phyloP scores from a whole-genome alignment of 331 rosid genomes.

The Ulmus americana region DNA sequence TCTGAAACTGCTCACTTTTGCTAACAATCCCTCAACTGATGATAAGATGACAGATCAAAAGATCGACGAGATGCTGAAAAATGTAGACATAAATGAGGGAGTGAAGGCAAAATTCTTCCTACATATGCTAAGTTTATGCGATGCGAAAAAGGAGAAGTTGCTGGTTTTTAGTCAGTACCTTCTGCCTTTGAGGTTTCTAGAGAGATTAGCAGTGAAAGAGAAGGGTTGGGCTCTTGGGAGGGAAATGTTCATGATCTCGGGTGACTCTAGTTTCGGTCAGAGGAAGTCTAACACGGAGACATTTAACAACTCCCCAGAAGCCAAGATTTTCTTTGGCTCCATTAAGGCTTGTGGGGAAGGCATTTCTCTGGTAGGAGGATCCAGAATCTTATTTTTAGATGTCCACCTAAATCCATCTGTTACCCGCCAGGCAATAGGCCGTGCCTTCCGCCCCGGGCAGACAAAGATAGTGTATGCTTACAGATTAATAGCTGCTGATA shows the following conservation, averaged over 20 bases:
- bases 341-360: slow-evolving; percentile 97
- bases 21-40: slow-evolving; percentile 49
- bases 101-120: slow-evolving; percentile 78
- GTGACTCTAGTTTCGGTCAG: slow-evolving; percentile 62
- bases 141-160: slow-evolving; percentile 66
- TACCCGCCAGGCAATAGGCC: slow-evolving; percentile 90
- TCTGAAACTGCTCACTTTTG: slow-evolving; percentile 45
- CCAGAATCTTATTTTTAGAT: slow-evolving; percentile 64
- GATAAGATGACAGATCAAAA: slow-evolving; percentile 18
- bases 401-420: slow-evolving; percentile 87
- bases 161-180: slow-evolving; percentile 92
- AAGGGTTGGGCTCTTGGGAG: slow-evolving; percentile 69
- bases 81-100: slow-evolving; percentile 57
- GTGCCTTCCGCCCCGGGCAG: slow-evolving; percentile 88
- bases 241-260: slow-evolving; percentile 80
- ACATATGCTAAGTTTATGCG: slow-evolving; percentile 55
- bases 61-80: slow-evolving; percentile 45
- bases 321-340: slow-evolving; percentile 83
- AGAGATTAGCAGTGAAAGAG: slow-evolving; percentile 47
- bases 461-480: slow-evolving; percentile 56
- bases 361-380: slow-evolving; percentile 85
- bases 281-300: slow-evolving; percentile 71
- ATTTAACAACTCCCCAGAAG: slow-evolving; percentile 42
- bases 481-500: slow-evolving; percentile 67
- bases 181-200: slow-evolving; percentile 69